Evolutionary conservation across 2,329 filamentous ascomycete species (phyloP), one percentile per base, ranked within the genome.

Genomic region (Myriangium duriaei): DNA sequence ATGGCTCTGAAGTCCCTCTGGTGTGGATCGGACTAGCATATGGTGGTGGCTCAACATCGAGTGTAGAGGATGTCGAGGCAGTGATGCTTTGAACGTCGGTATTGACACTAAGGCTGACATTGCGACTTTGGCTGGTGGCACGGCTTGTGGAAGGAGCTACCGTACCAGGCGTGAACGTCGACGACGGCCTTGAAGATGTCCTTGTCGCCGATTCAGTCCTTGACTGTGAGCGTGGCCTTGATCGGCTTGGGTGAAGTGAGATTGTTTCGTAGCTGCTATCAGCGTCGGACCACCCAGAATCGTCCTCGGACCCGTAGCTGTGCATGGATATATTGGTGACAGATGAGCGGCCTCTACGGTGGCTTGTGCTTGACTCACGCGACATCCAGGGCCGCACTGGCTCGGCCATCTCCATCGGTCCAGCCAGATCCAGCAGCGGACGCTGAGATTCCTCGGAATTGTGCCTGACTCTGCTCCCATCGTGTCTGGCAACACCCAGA

Each of bases 391-490:
- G 54, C 15, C 53, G 40, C 5, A 53, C 42, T 28, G 49, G 51
- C 5, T 43, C 47, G 28, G 50, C 48, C 21, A 48, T 47, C 10
- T 54, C 58, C 24, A 83, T 79, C 48, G 72, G 77, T 2, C 79
- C 81, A 1, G 79, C 76, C 46, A 79, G 77, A 21, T 79, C 81
- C 10, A 88, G 65, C 6, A 88, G 61, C 1, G 81, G 81, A 30
- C 78, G 64, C 52, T 88, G 81, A 49, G 77, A 83, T 47, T 86
- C 81, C 12, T 67, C 69, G 45, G 79, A 86, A 51, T 77, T 80
- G 24, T 79, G 79, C 18, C 83, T 71, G 17, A 91, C 60, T 32
- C 83, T 67, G 1, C 80, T 83, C 34, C 83, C 83, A 49, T 91
- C 83, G 49, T 82, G 81, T 31, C 79, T 68, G 1, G 80, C 81